phyloP scores from a whole-genome alignment of 129 eudicot genomes.

The Arctium minus region DNA sequence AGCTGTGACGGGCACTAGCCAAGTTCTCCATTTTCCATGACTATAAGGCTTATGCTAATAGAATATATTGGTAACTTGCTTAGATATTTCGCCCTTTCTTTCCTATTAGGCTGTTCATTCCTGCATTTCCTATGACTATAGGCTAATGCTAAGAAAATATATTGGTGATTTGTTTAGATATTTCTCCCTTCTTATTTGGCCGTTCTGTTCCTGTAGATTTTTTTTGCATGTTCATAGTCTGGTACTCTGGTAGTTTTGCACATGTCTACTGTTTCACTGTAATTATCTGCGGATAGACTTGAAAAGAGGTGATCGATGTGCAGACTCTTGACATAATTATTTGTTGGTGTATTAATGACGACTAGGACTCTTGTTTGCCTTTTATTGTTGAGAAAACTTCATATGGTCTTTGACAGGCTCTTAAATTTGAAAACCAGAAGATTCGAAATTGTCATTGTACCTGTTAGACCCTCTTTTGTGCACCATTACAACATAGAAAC shows the following conservation, averaged over 20 bases:
- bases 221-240: no score
- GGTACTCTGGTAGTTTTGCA: no score
- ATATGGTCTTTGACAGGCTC: background rate
- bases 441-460: background rate
- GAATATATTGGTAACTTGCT: background rate
- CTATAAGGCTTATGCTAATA: background rate
- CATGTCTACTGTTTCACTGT: no score
- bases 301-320: no score
- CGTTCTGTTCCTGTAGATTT: no score
- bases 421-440: background rate
- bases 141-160: no score
- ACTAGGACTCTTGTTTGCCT: background rate
- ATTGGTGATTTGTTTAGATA: background rate
- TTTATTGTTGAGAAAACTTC: background rate
- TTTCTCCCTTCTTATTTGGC: no score
- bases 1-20: background rate
- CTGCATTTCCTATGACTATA: background rate
- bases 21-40: background rate
- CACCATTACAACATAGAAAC: background rate
- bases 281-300: no score
- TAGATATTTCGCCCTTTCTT: no score
- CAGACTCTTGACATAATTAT: background rate
- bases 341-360: background rate
- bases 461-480: background rate
- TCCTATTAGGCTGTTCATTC: background rate